Conservation (phyloP, 2,329 filamentous ascomycete genomes). For the Aspergillus sp. region DNA sequence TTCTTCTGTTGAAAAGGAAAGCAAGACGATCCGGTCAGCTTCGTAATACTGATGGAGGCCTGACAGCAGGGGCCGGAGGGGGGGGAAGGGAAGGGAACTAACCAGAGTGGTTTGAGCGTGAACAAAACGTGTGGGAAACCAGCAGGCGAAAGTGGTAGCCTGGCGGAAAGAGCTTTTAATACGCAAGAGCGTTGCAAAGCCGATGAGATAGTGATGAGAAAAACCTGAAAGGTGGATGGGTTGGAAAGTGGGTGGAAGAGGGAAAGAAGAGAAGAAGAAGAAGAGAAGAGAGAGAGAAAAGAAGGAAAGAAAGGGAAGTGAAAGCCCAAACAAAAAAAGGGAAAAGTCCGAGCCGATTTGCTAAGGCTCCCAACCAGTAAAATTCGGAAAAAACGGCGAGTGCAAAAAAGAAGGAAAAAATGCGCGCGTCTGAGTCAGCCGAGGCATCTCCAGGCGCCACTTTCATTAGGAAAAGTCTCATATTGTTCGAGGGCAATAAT, state of each 20-base stretch:
- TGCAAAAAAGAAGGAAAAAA: background rate
- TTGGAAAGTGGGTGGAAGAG: constrained; percentile 23
- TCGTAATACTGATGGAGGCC: constrained; percentile 11
- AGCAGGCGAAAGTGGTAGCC: constrained; percentile 16
- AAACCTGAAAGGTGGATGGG: constrained; percentile 16
- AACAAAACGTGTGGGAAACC: constrained; percentile 14
- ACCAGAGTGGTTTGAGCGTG: constrained; percentile 19
- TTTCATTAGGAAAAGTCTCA: background rate
- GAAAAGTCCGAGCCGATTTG: constrained; percentile 24
- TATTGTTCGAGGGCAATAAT: background rate
- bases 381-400: background rate
- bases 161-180: constrained; percentile 6
- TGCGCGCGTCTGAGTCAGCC: background rate
- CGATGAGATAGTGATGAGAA: constrained; percentile 15
- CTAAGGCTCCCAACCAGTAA: constrained; percentile 1
- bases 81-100: constrained; percentile 12
- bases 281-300: constrained; percentile 23
- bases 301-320: constrained; percentile 15
- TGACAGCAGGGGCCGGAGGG: constrained; percentile 10
- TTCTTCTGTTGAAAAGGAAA: constrained; percentile 26
- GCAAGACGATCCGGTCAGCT: constrained; percentile 20
- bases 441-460: background rate
- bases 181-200: constrained; percentile 18
- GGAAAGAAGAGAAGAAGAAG: constrained; percentile 21
- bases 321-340: constrained; percentile 25